Percentiles rank a stretch among this genome's conserved stretches.
Conservation (phyloP, 805 yeast genomes). For the Teunomyces barrocoloradensis region DNA sequence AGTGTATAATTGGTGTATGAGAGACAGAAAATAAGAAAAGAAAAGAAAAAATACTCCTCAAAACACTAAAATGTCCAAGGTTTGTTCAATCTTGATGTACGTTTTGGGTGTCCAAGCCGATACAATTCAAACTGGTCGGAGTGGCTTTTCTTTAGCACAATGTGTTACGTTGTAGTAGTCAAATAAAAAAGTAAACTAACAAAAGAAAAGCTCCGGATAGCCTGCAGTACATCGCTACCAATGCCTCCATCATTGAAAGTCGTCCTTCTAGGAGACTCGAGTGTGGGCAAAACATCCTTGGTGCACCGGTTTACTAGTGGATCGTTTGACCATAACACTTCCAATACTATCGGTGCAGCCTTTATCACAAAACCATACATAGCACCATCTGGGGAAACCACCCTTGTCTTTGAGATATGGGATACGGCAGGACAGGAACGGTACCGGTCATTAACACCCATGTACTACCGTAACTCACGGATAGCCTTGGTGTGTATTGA, state of each 20-base stretch:
- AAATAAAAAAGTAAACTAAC: neutral
- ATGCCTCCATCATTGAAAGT: slow-evolving; percentile 32
- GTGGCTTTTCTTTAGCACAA: neutral
- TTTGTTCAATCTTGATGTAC: no score
- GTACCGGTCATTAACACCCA: slow-evolving; percentile 44
- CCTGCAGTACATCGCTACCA: neutral
- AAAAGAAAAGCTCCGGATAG: neutral
- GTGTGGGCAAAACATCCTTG: slow-evolving; percentile 69
- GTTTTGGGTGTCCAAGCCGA: no score
- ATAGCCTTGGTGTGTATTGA: slow-evolving; percentile 86
- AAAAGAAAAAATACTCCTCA: no score
- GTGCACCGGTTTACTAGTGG: slow-evolving; percentile 74
- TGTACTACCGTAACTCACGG: slow-evolving; percentile 44
- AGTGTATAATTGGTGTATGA: no score
- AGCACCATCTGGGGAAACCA: slow-evolving; percentile 27
- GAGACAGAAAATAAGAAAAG: no score
- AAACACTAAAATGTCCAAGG: no score
- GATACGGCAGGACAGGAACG: slow-evolving; percentile 90
- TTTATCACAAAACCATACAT: slow-evolving; percentile 73
- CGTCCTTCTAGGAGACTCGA: slow-evolving; percentile 52
- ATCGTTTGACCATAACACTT: slow-evolving; percentile 72
- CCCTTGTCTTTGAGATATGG: slow-evolving; percentile 69
- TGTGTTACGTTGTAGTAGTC: neutral
- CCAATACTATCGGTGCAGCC: slow-evolving; percentile 98
- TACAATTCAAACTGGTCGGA: no score